Conservation (phyloP, 2,329 filamentous ascomycete species). For the Pyricularia sp. region DNA sequence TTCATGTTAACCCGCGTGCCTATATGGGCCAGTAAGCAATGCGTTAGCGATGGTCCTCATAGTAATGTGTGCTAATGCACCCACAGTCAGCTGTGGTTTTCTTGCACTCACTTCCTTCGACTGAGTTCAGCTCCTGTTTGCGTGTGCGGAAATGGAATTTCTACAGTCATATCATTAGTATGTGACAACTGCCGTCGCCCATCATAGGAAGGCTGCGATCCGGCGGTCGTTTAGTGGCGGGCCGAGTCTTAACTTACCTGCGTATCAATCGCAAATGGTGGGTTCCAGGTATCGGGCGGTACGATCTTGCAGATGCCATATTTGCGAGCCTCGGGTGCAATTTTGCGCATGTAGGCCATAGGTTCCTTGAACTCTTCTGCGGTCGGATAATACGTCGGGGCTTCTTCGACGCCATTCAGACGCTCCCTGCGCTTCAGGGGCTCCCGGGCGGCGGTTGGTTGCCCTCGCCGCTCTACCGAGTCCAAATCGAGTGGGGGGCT, state of each 20-base stretch:
- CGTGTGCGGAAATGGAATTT: slow-evolving; percentile 94
- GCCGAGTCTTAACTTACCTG: slow-evolving; percentile 48
- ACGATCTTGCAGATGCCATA: slow-evolving; percentile 95
- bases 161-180: slow-evolving; percentile 29
- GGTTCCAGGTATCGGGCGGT: slow-evolving; percentile 87
- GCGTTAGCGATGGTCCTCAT: not conserved
- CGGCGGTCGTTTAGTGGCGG: not conserved
- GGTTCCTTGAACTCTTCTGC: slow-evolving; percentile 93
- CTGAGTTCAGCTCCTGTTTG: slow-evolving; percentile 92
- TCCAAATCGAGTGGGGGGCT: slow-evolving; percentile 63
- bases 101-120: slow-evolving; percentile 74
- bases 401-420: slow-evolving; percentile 75
- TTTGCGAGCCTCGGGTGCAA: slow-evolving; percentile 69
- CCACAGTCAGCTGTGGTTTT: not conserved
- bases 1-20: slow-evolving; percentile 90
- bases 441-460: slow-evolving; percentile 64
- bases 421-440: slow-evolving; percentile 63
- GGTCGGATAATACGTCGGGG: slow-evolving; percentile 80
- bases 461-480: slow-evolving; percentile 83
- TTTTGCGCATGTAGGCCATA: slow-evolving; percentile 85
- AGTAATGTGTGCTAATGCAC: not conserved
- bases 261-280: slow-evolving; percentile 89
- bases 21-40: slow-evolving; percentile 19
- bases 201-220: not conserved
- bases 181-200: not conserved